Base-by-base conservation (phyloP, 2,329 filamentous ascomycete genomes). In the Fusarium hainanense region DNA sequence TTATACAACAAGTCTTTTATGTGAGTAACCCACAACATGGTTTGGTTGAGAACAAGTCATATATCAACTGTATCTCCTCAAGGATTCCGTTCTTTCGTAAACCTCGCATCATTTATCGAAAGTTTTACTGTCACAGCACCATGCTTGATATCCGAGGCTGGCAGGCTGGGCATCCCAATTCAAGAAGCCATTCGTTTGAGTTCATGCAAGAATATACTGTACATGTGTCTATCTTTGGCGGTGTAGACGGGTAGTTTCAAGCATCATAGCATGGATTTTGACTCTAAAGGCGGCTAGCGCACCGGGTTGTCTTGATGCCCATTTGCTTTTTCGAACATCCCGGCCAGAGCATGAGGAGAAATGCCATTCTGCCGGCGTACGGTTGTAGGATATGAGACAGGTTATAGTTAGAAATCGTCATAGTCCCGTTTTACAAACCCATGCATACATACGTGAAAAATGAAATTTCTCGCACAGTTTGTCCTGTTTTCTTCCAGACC, bases 271-370 rank as follows among this genome's bases (percentile, higher is more conserved):
- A 62, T 37, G 34, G 34, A 37, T 42, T 46, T 47, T 62, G 40
- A 30, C 27, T 52, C 34, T 63, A 43, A 51, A 49, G 51, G 48
- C 21, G 56, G 40, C 58, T 56, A 58, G 58, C 40, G 25, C 23
- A 52, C 46, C 27, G 37, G 40, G 44, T 46, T 41, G 44, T 51
- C 55, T 68, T 56, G 52, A 63, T 52, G 49, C n/a, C 34, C 34
- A n/a, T 37, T 73, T 72, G 66, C 58, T 65, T 72, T 70, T 68
- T 61, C 48, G 32, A 37, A 52, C 32, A 49, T 37, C 58, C 66
- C 43, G 25, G 50, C 44, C 30, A 56, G 34, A 48, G 47, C 23
- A 56, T n/a, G 55, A 47, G 21, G 27, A 54, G 37, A 37, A 52
- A 51, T 54, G 46, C 7, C 23, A 56, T 46, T 56, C 37, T 40